Evolutionary conservation across 1,139 yeast genomes (phyloP), one percentile per base, ranked within the genome.

Genomic region (Yamadazyma diddensiae): DNA sequence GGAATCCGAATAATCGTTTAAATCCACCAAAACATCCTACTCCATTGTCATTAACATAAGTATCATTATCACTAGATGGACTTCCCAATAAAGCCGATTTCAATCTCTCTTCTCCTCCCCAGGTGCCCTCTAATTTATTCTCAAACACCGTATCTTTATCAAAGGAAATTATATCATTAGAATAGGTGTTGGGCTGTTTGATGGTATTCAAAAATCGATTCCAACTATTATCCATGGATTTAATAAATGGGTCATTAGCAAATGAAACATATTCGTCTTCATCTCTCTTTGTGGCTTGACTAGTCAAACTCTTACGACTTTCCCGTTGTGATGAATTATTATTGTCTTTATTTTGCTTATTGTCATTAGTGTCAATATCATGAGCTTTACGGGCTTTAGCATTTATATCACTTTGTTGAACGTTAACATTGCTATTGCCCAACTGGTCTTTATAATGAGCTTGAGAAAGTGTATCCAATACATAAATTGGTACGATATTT

Each of bases 81-180:
- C 53, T 43, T 7, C 76, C 73, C 38, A 77, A 65, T 40, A 79
- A 70, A 12, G 80, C 76, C 25, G 61, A 64, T 35, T 73, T 69
- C 38, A 83, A 62, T 40, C 88, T 56, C 36, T 73, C 76, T 39
- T 73, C 86, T 18, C 92, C 94, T 22, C 81, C 81, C 92, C 92
- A 83, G 10, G 67, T 55, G 1, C 73, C 75, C 15, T 53, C 50
- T 18, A 64, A 46, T 29, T 53, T 47, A 41, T 53, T 49, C 10
- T 49, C 56, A 25, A 46, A 39, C 17, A 46, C 42, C 21, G 46
- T 43, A 20, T 46, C 45, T 19, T 45, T 47, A 29, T 65, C 65
- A 30, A 50, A 45, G 7, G 41, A 44, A 10, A 58, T 39, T 21
- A 47, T 39, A 27, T 59, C 69, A 15, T 49, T 42, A 3, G 69